A percentile compares a stretch with the other conserved stretches of the same genome.
These are phyloP conservation scores for Diversispora eburnea DNA, from an alignment of 192 early-diverging fungal genomes.

Conservation along the genomic window DNA sequence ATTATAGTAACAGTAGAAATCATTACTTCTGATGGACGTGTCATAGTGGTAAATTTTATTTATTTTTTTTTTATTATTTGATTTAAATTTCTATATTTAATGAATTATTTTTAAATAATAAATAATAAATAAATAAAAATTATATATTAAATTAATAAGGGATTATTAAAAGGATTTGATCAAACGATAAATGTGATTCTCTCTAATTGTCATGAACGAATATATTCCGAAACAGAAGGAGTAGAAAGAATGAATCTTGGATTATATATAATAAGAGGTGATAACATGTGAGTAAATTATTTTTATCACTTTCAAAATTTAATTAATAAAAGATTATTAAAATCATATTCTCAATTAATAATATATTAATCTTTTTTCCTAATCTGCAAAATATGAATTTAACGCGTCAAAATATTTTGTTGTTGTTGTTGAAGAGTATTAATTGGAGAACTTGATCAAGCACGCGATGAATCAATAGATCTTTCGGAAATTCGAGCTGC, in stretches of 20 bases:
- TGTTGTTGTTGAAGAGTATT: constrained; percentile 28
- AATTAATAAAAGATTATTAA: not conserved
- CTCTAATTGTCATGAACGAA: constrained; percentile 47
- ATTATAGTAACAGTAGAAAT: constrained; percentile 28
- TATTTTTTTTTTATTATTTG: not conserved
- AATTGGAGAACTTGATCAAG: constrained; percentile 39
- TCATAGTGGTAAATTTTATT: constrained; percentile 34
- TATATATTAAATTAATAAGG: constrained; percentile 34
- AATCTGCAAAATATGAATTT: not conserved
- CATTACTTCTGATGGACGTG: constrained; percentile 42
- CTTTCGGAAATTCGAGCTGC: constrained; percentile 36
- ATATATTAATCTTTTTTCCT: not conserved
- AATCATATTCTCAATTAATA: not conserved
- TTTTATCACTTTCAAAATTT: not conserved
- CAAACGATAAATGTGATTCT: constrained; percentile 54
- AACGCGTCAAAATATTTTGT: constrained; percentile 6
- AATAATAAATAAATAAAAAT: not conserved
- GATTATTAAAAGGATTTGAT: constrained; percentile 53
- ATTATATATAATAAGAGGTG: constrained; percentile 54
- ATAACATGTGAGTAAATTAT: constrained; percentile 46
- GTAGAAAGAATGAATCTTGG: constrained; percentile 48
- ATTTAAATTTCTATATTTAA: not conserved
- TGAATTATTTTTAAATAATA: not conserved
- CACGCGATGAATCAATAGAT: constrained; percentile 36
- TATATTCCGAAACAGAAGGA: constrained; percentile 46